A percentile compares a stretch with the other conserved stretches of the same genome.
phyloP scores from a whole-genome alignment of 2,329 filamentous ascomycete genomes.

The Microascus cirrosus region DNA sequence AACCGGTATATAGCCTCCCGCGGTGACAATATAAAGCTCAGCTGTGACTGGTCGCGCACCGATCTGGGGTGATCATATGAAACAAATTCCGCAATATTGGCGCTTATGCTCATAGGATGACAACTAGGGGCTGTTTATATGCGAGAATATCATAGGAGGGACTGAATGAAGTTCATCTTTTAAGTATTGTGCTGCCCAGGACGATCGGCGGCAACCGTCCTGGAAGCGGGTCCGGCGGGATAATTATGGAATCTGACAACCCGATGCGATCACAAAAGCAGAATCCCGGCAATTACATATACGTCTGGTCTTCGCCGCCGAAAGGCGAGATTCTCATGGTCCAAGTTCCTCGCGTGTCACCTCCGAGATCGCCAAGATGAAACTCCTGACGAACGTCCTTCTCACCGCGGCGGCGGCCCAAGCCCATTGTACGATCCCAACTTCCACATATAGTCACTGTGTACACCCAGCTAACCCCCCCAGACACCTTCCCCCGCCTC shows the following conservation, averaged over 20 bases:
- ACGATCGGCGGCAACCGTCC: background rate
- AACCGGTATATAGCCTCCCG: too few relatives aligned
- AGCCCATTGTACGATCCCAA: constrained; percentile 12
- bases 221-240: background rate
- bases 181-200: background rate
- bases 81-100: background rate
- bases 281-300: background rate
- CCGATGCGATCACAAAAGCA: too few relatives aligned
- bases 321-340: background rate
- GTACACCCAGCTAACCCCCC: background rate
- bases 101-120: background rate
- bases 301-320: background rate
- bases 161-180: background rate
- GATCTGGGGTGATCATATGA: background rate
- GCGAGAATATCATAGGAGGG: background rate
- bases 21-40: too few relatives aligned
- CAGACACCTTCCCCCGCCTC: constrained; percentile 22
- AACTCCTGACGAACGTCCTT: constrained; percentile 12
- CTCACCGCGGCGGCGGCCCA: constrained; percentile 11
- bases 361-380: constrained; percentile 4
- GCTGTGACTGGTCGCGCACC: too few relatives aligned
- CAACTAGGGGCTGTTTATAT: background rate
- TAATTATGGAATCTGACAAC: background rate
- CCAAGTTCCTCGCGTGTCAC: background rate
- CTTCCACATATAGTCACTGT: background rate